phyloP scores from a whole-genome alignment of 2,329 filamentous ascomycete genomes.

The Xylariaceae sp. region DNA sequence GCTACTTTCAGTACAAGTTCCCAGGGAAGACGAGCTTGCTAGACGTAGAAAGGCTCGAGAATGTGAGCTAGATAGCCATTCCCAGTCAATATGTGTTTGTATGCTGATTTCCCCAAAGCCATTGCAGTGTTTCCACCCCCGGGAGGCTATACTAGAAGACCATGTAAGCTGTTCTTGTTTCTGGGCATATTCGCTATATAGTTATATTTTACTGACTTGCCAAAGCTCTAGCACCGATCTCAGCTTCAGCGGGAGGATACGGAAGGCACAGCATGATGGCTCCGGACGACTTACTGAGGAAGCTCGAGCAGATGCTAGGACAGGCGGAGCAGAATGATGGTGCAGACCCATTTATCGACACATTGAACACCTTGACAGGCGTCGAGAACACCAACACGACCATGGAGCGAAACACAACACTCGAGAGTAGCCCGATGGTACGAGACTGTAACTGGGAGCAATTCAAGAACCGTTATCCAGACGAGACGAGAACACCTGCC shows the following conservation, averaged over 20 bases:
- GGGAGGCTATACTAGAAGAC: too few relatives aligned
- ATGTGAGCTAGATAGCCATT: too few relatives aligned
- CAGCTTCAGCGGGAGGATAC: slow-evolving; percentile 4
- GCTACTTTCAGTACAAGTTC: too few relatives aligned
- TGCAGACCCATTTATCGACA: not conserved
- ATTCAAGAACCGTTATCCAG: slow-evolving; percentile 16
- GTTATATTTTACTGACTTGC: too few relatives aligned
- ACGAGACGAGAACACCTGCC: slow-evolving; percentile 11
- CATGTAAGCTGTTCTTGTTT: too few relatives aligned
- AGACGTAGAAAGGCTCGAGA: not conserved
- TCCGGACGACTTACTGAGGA: slow-evolving; percentile 14
- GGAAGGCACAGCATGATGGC: slow-evolving; percentile 15
- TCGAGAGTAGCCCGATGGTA: slow-evolving; percentile 11
- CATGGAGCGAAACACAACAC: too few relatives aligned
- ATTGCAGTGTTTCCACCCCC: too few relatives aligned
- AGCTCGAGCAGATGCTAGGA: slow-evolving; percentile 12
- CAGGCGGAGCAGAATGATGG: slow-evolving; percentile 1
- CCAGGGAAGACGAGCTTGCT: not conserved
- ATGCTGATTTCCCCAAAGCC: too few relatives aligned
- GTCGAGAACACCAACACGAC: too few relatives aligned
- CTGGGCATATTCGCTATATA: too few relatives aligned
- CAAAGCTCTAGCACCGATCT: slow-evolving; percentile 4
- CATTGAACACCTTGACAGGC: slow-evolving; percentile 1
- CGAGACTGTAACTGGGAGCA: slow-evolving; percentile 19
- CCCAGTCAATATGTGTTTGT: too few relatives aligned